Percentiles rank a stretch among this genome's conserved stretches.
phyloP scores from a whole-genome alignment of 2,329 filamentous ascomycete species.

The Monosporascus sp. region DNA sequence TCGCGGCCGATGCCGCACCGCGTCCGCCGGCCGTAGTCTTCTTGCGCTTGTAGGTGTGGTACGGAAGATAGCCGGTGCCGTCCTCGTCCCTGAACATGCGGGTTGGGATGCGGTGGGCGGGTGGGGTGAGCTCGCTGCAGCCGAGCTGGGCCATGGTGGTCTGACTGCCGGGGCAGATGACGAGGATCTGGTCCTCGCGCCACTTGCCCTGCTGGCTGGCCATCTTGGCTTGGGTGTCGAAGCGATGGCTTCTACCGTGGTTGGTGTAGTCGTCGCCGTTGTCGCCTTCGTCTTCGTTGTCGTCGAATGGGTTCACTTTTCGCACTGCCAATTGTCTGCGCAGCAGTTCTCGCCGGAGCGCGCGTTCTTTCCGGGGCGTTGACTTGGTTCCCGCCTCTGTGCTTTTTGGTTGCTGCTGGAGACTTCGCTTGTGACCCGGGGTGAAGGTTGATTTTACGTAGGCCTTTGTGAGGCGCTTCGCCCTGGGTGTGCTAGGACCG shows the following conservation, averaged over 20 bases:
- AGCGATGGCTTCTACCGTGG: background rate
- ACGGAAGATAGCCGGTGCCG: slow-evolving; percentile 69
- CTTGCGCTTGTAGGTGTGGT: slow-evolving; percentile 65
- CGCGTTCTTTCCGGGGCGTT: too few relatives aligned
- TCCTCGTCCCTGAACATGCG: slow-evolving; percentile 90
- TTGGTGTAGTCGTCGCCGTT: background rate
- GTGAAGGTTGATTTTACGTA: too few relatives aligned
- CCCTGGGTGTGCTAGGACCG: too few relatives aligned
- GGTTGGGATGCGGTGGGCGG: slow-evolving; percentile 79
- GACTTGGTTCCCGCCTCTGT: too few relatives aligned
- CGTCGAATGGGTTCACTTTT: too few relatives aligned
- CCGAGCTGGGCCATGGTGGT: slow-evolving; percentile 89
- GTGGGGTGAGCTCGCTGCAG: slow-evolving; percentile 84
- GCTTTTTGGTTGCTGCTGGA: too few relatives aligned
- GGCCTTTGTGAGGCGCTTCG: too few relatives aligned
- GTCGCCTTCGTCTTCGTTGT: background rate
- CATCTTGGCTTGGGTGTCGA: slow-evolving; percentile 32
- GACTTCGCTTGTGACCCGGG: too few relatives aligned
- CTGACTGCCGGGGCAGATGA: slow-evolving; percentile 79
- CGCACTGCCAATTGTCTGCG: background rate
- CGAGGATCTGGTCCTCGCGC: slow-evolving; percentile 59
- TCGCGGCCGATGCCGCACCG: background rate
- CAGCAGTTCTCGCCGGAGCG: too few relatives aligned
- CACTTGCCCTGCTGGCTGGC: slow-evolving; percentile 53
- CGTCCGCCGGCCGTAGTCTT: slow-evolving; percentile 29